Conservation (phyloP, 805 yeast species). For the Teunomyces kruisii region DNA sequence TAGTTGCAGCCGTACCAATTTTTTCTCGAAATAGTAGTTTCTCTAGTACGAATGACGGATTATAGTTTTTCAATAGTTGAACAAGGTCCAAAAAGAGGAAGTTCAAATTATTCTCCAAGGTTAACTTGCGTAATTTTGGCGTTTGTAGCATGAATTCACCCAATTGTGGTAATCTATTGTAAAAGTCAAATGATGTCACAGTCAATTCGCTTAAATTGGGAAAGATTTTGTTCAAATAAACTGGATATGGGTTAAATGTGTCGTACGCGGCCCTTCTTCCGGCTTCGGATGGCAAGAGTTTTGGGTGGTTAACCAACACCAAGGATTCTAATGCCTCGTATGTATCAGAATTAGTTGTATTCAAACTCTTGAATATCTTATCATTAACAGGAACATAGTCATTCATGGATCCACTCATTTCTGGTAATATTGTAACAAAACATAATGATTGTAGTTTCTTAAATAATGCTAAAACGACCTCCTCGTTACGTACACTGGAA, state of each 20-base stretch:
- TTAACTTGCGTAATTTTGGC: slow-evolving; percentile 18
- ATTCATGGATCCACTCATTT: slow-evolving; percentile 15
- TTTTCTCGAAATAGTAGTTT: slow-evolving; percentile 33
- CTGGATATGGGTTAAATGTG: slow-evolving; percentile 26
- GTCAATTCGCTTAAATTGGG: slow-evolving; percentile 25
- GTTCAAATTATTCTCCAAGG: slow-evolving; percentile 34
- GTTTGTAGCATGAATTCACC: slow-evolving; percentile 25
- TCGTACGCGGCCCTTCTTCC: slow-evolving; percentile 9
- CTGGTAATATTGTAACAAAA: slow-evolving; percentile 18
- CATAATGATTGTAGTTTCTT: slow-evolving; percentile 23
- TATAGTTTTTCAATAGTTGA: slow-evolving; percentile 26
- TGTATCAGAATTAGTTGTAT: not conserved
- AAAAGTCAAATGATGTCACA: slow-evolving; percentile 33
- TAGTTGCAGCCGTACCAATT: slow-evolving; percentile 16
- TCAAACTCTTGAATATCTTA: slow-evolving; percentile 11
- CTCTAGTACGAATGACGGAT: slow-evolving; percentile 24
- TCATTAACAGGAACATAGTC: slow-evolving; percentile 18
- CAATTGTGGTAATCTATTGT: slow-evolving; percentile 21
- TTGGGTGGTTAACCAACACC: slow-evolving; percentile 28
- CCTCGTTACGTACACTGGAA: slow-evolving; percentile 19
- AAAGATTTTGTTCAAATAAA: slow-evolving; percentile 20
- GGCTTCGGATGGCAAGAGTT: slow-evolving; percentile 14
- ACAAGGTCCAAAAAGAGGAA: slow-evolving; percentile 27
- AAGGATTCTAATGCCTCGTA: slow-evolving; percentile 17
- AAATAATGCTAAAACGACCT: slow-evolving; percentile 22